Evolutionary conservation across 441 rosid genomes (phyloP).

Genomic region (Jatropha podagrica): DNA sequence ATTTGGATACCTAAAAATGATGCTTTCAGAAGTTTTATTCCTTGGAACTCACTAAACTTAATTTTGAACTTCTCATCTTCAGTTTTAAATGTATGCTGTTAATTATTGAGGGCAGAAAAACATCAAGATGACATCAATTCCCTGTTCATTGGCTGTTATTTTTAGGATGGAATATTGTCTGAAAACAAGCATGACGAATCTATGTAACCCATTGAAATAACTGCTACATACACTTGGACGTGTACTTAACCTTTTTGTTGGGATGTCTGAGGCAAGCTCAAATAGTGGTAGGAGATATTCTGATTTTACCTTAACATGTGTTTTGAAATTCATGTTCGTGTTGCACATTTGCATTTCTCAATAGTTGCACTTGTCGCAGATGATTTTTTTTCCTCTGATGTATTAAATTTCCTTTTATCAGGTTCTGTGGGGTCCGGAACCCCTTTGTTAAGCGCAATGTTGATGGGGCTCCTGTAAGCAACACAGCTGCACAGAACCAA

Average conservation of each 20-base stretch:
- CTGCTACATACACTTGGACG: not conserved
- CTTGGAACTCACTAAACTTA: not conserved
- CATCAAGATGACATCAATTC: not conserved
- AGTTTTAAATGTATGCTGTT: not conserved
- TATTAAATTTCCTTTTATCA: conserved; percentile 29
- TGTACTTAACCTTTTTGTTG: not conserved
- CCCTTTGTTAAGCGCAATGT: conserved; percentile 55
- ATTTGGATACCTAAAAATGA: not conserved
- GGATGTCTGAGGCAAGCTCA: not conserved
- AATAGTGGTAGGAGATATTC: not conserved
- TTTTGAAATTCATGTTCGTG: not conserved
- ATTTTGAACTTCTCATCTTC: not conserved
- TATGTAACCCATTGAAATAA: not conserved
- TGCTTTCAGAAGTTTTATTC: not conserved
- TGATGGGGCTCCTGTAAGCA: conserved; percentile 39
- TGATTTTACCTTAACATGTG: not conserved
- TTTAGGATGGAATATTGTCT: not conserved
- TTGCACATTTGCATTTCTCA: not conserved
- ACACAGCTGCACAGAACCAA: conserved; percentile 34
- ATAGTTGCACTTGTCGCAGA: not conserved
- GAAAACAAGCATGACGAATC: not conserved
- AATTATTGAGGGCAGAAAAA: not conserved
- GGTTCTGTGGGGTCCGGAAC: conserved; percentile 76
- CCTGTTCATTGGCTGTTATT: not conserved
- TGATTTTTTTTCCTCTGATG: conserved; percentile 15